Conservation (phyloP, 2,329 filamentous ascomycete genomes). For the Diaporthe velutina region DNA sequence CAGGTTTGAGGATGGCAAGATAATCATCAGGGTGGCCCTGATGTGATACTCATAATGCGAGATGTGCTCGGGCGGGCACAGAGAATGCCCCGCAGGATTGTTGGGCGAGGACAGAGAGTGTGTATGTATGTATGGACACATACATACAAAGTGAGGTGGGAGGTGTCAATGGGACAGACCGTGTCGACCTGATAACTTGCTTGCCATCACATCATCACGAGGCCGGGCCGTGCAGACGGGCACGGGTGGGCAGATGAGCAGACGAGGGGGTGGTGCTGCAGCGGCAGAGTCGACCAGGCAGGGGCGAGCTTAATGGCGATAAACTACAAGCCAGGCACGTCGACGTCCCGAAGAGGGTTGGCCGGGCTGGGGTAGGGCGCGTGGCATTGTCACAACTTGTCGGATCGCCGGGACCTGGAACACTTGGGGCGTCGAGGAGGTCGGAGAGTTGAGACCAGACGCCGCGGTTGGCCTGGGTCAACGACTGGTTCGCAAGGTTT, state of each 20-base stretch:
- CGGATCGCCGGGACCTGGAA: slow-evolving; percentile 40
- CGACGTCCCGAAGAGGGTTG: background rate
- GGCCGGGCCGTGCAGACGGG: background rate
- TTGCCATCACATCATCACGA: background rate
- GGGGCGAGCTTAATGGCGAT: slow-evolving; percentile 34
- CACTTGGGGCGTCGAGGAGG: slow-evolving; percentile 33
- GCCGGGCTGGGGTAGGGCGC: background rate
- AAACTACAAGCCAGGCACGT: slow-evolving; percentile 28
- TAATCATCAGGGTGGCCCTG: slow-evolving; percentile 18
- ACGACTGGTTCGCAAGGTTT: slow-evolving; percentile 18
- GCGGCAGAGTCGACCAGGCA: background rate
- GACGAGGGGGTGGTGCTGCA: too few species aligned
- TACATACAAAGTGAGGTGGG: too few species aligned
- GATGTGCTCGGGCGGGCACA: background rate
- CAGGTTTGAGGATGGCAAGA: slow-evolving; percentile 22
- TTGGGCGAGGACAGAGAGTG: background rate
- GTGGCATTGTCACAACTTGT: slow-evolving; percentile 34
- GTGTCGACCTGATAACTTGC: background rate
- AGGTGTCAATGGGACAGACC: background rate
- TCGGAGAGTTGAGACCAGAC: slow-evolving; percentile 38
- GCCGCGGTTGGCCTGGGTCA: background rate
- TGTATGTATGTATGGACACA: background rate
- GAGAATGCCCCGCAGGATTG: background rate
- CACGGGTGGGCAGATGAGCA: background rate
- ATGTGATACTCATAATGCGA: slow-evolving; percentile 15